These are phyloP conservation scores for Coemansia umbellata DNA, from an alignment of 192 early-diverging fungal species.

Conservation along the genomic window DNA sequence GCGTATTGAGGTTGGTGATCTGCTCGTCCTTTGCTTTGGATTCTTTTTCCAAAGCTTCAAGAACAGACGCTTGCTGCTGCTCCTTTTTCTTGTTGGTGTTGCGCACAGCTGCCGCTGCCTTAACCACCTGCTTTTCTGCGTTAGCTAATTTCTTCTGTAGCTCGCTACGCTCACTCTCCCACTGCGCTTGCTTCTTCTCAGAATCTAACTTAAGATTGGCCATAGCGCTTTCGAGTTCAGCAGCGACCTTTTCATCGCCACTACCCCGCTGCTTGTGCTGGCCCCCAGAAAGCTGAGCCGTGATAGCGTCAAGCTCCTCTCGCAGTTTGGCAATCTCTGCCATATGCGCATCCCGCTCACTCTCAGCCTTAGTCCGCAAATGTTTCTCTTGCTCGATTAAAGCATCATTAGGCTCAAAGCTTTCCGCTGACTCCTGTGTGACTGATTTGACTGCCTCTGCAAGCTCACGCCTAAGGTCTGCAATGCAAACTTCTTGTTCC, in stretches of 20 bases:
- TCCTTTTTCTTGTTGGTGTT: conserved; percentile 51
- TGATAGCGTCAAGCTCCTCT: neutral
- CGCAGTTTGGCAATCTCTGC: conserved; percentile 17
- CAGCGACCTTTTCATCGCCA: conserved; percentile 2
- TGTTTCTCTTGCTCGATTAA: conserved; percentile 18
- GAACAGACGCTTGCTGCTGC: conserved; percentile 32
- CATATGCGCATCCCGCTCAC: conserved; percentile 10
- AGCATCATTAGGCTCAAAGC: neutral
- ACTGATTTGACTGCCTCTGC: neutral
- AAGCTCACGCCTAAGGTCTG: conserved; percentile 20
- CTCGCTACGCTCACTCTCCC: conserved; percentile 28
- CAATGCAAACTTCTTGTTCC: conserved; percentile 20
- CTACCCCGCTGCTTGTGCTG: neutral
- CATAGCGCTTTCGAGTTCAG: conserved; percentile 30
- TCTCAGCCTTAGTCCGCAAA: conserved; percentile 10
- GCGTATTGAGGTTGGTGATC: conserved; percentile 38
- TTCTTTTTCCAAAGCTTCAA: conserved; percentile 17
- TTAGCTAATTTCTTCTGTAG: conserved; percentile 40
- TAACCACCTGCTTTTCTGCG: conserved; percentile 47
- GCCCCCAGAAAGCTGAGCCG: neutral
- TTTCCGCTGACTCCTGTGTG: neutral
- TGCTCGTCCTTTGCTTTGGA: conserved; percentile 42
- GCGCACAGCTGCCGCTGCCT: conserved; percentile 44
- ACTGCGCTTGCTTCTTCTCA: conserved; percentile 7
- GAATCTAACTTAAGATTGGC: conserved; percentile 12